A percentile compares a stretch with the other conserved stretches of the same genome.
phyloP scores from a whole-genome alignment of 352 stramenopile species.

The Pythium vanterpoolii region DNA sequence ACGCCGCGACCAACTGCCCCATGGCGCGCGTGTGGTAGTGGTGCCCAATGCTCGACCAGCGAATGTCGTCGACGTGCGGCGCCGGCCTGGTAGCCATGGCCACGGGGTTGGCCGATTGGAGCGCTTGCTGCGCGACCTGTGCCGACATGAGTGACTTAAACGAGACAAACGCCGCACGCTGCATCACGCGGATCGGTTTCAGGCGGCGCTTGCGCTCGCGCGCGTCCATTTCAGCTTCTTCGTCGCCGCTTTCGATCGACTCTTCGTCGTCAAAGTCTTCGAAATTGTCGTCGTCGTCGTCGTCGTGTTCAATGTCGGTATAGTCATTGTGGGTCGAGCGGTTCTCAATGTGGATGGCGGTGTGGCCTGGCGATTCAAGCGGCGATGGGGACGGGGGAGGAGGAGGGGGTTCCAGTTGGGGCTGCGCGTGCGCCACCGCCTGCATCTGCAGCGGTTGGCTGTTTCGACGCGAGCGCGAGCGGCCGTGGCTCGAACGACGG shows the following conservation, averaged over 20 bases:
- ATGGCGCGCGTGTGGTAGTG: conserved; percentile 46
- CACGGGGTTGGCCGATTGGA: conserved; percentile 57
- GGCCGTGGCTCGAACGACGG: neutral
- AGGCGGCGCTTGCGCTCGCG: conserved; percentile 44
- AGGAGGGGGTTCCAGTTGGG: too few species aligned
- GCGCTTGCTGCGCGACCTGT: conserved; percentile 65
- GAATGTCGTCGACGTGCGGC: conserved; percentile 62
- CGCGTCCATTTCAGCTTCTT: conserved; percentile 44
- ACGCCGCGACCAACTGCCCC: conserved; percentile 43
- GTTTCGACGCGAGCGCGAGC: neutral
- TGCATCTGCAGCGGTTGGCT: too few species aligned
- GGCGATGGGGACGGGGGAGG: too few species aligned
- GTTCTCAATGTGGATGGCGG: conserved; percentile 6
- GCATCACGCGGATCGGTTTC: conserved; percentile 62
- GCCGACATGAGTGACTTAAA: conserved; percentile 71
- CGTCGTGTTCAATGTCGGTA: neutral
- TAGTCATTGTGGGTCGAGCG: neutral
- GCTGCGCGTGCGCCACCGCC: too few species aligned
- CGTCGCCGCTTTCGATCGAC: conserved; percentile 23
- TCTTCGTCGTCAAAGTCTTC: conserved; percentile 27
- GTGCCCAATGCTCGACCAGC: conserved; percentile 73
- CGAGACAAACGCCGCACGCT: conserved; percentile 66
- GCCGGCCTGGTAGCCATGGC: conserved; percentile 50
- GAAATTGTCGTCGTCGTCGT: conserved; percentile 6
- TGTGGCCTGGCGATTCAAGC: neutral